Evolutionary conservation across 2,329 filamentous ascomycete species (phyloP), one percentile per base, ranked within the genome.

Genomic region (Mycosphaerella sp.): DNA sequence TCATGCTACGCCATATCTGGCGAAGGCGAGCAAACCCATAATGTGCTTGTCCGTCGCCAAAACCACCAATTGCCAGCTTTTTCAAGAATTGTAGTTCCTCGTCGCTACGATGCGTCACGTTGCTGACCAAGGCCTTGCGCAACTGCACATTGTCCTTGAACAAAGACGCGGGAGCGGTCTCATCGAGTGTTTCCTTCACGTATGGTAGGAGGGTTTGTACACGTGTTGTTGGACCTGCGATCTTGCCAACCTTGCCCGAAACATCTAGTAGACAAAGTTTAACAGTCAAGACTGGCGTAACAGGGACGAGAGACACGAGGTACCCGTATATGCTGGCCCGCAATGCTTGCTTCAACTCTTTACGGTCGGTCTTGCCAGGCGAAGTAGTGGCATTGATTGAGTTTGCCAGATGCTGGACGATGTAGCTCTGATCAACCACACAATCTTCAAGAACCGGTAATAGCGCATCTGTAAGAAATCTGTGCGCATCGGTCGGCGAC

Each of bases 401-500:
- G 32, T 76, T 77, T 56, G 80, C 77, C 4, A 95, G 69, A 2
- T 84, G 78, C 17, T 80, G 80, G 26, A 79, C 74, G 43, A 95
- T 77, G 57, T 93, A 84, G 29, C 79, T 80, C 3, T 82, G 74
- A 66, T 97, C 90, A 61, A 96, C 80, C 3, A 92, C 78, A 64
- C 86, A 95, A 70, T 96, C 93, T 70, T 96, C 91, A 8, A 95
- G 73, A 1, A 80, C 81, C 0, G 88, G 88, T 17, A 89, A 69
- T n/a, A 96, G 72, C 38, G 86, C 77, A 17, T 81, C 76, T 17
- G 81, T 78, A 0, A 93, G 66, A 17, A 95, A 71, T 54, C 81
- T 83, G 42, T 78, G 73, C 2, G 75, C 74, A 51, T 85, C 78
- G 23, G 83, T 78, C 0, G 73, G 66, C 3, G 79, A 70, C 51